Conservation (phyloP, 176 grass and related monocot species). For the Musa acuminata region DNA sequence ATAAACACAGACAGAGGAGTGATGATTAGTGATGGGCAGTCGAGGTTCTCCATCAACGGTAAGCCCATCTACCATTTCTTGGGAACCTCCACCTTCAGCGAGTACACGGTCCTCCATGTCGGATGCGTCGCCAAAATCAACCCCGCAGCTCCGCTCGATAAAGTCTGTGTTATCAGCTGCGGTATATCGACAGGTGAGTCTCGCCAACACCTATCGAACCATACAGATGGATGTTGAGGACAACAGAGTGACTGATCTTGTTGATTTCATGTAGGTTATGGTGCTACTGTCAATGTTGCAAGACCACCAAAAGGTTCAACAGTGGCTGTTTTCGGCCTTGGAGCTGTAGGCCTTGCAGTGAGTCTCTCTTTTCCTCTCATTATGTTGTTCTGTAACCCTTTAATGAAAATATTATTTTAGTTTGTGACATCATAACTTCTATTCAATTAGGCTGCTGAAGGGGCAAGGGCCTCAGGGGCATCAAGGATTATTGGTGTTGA, state of each 20-base stretch:
- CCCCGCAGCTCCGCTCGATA: slow-evolving; percentile 69
- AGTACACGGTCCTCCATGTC: slow-evolving; percentile 52
- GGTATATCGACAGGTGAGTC: slow-evolving; percentile 69
- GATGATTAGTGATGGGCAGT: slow-evolving; percentile 8
- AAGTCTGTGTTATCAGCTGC: slow-evolving; percentile 85
- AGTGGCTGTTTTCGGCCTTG: slow-evolving; percentile 79
- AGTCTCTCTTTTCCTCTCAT: slow-evolving; percentile 9
- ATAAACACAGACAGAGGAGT: slow-evolving; percentile 12
- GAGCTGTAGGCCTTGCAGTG: slow-evolving; percentile 85
- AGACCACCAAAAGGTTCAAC: slow-evolving; percentile 72
- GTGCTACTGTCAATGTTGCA: slow-evolving; percentile 81
- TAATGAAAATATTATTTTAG: no score
- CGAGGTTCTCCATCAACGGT: slow-evolving; percentile 10
- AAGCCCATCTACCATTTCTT: slow-evolving; percentile 8
- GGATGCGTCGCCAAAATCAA: slow-evolving; percentile 87
- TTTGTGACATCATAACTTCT: background rate
- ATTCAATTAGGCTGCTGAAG: slow-evolving; percentile 12
- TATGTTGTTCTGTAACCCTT: background rate
- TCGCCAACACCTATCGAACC: no score
- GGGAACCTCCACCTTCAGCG: slow-evolving; percentile 15
- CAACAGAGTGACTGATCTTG: background rate
- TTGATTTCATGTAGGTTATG: slow-evolving; percentile 39
- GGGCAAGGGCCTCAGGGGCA: background rate
- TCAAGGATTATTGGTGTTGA: slow-evolving; percentile 9
- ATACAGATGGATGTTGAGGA: background rate